phyloP scores from a whole-genome alignment of 352 stramenopile species.

The Discostella stelligera region DNA sequence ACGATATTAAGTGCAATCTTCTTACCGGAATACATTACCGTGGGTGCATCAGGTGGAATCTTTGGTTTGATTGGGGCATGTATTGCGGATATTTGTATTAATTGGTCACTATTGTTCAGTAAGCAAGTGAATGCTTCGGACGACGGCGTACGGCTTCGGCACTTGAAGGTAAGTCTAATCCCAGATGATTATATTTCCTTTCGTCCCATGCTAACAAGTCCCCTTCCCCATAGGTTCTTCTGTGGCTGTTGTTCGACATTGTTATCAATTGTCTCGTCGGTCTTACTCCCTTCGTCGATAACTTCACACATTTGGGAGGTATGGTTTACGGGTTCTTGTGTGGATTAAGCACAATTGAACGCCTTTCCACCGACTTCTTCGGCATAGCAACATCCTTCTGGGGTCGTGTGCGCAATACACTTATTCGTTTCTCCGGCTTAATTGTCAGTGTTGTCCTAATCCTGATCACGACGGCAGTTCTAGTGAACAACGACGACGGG shows the following conservation, averaged over 20 bases:
- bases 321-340: constrained; percentile 78
- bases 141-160: constrained; percentile 37
- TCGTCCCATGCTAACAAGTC: not conserved
- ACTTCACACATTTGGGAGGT: constrained; percentile 83
- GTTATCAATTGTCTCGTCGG: constrained; percentile 79
- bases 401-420: constrained; percentile 38
- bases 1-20: constrained; percentile 80
- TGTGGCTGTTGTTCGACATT: constrained; percentile 77
- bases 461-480: constrained; percentile 51
- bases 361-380: constrained; percentile 67
- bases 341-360: constrained; percentile 70
- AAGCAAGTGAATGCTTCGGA: constrained; percentile 53
- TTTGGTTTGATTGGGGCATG: constrained; percentile 83
- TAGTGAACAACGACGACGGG: constrained; percentile 59
- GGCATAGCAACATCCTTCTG: constrained; percentile 47
- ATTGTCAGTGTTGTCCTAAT: constrained; percentile 62
- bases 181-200: not conserved
- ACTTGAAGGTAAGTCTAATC: constrained; percentile 25
- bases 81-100: constrained; percentile 81
- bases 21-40: constrained; percentile 73
- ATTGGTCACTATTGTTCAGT: constrained; percentile 79
- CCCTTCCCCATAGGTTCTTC: constrained; percentile 34
- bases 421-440: constrained; percentile 59
- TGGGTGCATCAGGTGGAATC: constrained; percentile 82
- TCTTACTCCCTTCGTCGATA: constrained; percentile 81